Percentiles rank a stretch among this genome's conserved stretches.
Evolutionary conservation across 768 basidiomycete species (phyloP).

Genomic region (Psilocybe azurescens): DNA sequence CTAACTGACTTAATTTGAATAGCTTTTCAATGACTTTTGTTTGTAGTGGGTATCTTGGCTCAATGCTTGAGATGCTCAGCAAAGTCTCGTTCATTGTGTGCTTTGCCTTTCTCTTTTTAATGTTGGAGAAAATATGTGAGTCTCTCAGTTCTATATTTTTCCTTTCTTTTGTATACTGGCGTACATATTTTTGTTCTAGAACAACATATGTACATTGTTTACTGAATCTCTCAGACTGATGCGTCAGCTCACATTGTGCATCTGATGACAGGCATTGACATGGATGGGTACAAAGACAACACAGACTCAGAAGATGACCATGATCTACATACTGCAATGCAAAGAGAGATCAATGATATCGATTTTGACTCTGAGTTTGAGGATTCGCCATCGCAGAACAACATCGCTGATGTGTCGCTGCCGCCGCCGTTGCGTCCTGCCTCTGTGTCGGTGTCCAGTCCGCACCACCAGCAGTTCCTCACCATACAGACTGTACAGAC

Average conservation of each 20-base stretch:
- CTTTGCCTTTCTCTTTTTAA: slow-evolving; percentile 81
- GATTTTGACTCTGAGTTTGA: slow-evolving; percentile 48
- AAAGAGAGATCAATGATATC: slow-evolving; percentile 35
- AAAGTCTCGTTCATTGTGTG: slow-evolving; percentile 69
- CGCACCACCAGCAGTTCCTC: slow-evolving; percentile 14
- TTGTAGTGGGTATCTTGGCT: slow-evolving; percentile 74
- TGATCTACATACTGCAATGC: slow-evolving; percentile 36
- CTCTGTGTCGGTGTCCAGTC: neutral
- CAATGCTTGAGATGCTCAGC: slow-evolving; percentile 62
- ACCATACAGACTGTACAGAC: slow-evolving; percentile 24
- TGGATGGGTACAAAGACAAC: slow-evolving; percentile 43
- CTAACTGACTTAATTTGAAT: no score
- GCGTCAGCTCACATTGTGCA: slow-evolving; percentile 58
- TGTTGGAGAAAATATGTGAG: slow-evolving; percentile 75
- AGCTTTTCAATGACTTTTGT: no score
- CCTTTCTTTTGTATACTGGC: neutral
- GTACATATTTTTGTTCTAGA: slow-evolving; percentile 27
- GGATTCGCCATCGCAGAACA: slow-evolving; percentile 29
- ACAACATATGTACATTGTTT: slow-evolving; percentile 53
- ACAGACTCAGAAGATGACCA: slow-evolving; percentile 57
- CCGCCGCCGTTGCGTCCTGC: slow-evolving; percentile 2
- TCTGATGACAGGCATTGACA: slow-evolving; percentile 54
- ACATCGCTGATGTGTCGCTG: slow-evolving; percentile 8
- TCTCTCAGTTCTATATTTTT: slow-evolving; percentile 11
- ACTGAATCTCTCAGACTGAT: slow-evolving; percentile 51